Evolutionary conservation across 2,329 filamentous ascomycete species (phyloP).

Genomic region (Cercospora citrullina): DNA sequence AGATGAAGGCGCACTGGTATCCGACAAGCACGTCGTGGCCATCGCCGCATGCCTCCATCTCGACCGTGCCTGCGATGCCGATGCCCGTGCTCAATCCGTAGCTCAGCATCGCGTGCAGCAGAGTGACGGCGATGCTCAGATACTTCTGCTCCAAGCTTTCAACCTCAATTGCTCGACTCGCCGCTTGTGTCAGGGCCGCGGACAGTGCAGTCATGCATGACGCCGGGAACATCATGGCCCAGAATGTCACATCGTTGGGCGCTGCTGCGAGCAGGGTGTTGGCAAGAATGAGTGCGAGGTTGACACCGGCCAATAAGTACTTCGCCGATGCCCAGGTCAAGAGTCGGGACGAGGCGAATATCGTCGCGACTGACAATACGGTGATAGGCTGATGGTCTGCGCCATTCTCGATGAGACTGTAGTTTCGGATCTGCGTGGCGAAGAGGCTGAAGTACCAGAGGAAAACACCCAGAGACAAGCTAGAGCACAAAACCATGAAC

Average conservation of each 20-base stretch:
- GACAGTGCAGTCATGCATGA: not conserved
- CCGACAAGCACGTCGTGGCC: not conserved
- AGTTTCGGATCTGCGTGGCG: slow-evolving; percentile 3
- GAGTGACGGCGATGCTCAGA: slow-evolving; percentile 4
- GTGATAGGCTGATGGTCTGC: slow-evolving; percentile 13
- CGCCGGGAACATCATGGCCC: slow-evolving; percentile 15
- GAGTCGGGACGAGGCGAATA: not conserved
- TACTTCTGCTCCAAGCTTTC: slow-evolving; percentile 1
- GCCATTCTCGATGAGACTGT: slow-evolving; percentile 5
- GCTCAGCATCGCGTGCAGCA: slow-evolving; percentile 4
- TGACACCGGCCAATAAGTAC: slow-evolving; percentile 9
- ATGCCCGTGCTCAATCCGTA: slow-evolving; percentile 13
- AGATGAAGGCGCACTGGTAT: slow-evolving; percentile 9
- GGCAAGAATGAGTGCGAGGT: slow-evolving; percentile 3
- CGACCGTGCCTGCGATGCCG: slow-evolving; percentile 12
- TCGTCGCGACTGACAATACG: not conserved
- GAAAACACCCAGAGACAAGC: slow-evolving; percentile 15
- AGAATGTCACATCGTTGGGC: slow-evolving; percentile 14
- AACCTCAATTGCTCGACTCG: not conserved
- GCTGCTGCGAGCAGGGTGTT: slow-evolving; percentile 14
- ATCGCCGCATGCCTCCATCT: not conserved
- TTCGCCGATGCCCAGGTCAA: slow-evolving; percentile 1
- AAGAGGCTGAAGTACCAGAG: slow-evolving; percentile 14
- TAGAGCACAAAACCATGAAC: slow-evolving; percentile 6
- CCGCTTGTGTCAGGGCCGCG: not conserved